Base-by-base conservation (phyloP, 106 monocot genomes). In the Acorus gramineus region DNA sequence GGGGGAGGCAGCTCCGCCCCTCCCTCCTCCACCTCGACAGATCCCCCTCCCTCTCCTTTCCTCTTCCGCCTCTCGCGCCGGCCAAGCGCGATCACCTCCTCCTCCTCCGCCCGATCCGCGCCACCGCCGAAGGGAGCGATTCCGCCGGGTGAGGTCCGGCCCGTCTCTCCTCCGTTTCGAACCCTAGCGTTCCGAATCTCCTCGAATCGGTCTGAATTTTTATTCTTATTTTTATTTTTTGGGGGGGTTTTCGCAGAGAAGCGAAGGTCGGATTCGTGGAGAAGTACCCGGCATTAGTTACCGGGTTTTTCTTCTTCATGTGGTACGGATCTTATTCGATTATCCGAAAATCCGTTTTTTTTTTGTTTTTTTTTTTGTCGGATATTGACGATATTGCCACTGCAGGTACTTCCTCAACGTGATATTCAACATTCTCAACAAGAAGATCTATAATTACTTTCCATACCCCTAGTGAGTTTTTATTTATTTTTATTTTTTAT, bases 361-460 rank as follows among this genome's bases (percentile, higher is more conserved):
- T n/a, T 61, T 9, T 13, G 47, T 46, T 46, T 45, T 46, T 61
- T 46, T 6, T 47, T 4, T 42, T 12, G 10, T 3, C 9, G 51
- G 3, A 5, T 28, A 57, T 53, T 49, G 49, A 44, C 9, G 65
- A 10, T 66, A 14, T 8, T 56, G 13, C 3, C 11, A 4, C 7
- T 68, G 71, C 79, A 99, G 98, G 98, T 99, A 99, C 60, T 99
- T 99, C 71, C 48, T 99, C 63, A 99, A 99, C 63, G 98, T 99
- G 66, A 92, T 99, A 52, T 99, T 99, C 73, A 99, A 99, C 84
- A 99, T 99, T 76, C 66, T 99, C 73, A 99, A 99, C 79, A 99
- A 99, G 79, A 99, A 89, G 81, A 92, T 99, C 59, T 99, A 99
- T 80, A 92, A 92, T 49, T 99, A 99, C 66, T 99, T 99, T 71